phyloP scores from a whole-genome alignment of 2,329 filamentous ascomycete genomes.

The Pseudophaeomoniella oleicola region DNA sequence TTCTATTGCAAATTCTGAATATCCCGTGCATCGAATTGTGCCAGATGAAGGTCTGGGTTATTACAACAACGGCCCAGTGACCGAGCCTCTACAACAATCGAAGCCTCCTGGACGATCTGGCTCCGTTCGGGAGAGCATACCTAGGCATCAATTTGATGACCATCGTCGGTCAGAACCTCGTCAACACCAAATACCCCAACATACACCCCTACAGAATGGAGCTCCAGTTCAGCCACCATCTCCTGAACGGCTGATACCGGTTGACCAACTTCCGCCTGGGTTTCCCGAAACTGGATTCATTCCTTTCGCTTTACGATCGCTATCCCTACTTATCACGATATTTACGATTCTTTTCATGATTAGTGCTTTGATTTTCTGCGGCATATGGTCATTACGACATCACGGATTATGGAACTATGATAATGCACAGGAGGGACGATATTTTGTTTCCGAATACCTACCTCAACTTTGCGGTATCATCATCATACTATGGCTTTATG shows the following conservation, averaged over 20 bases:
- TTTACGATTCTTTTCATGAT: constrained; percentile 55
- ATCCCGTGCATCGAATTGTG: constrained; percentile 36
- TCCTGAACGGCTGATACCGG: constrained; percentile 3
- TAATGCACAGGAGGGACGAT: constrained; percentile 55
- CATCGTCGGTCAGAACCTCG: constrained; percentile 3
- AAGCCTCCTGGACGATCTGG: constrained; percentile 17
- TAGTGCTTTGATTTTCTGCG: constrained; percentile 56
- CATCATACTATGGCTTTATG: constrained; percentile 63
- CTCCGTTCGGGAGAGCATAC: constrained; percentile 20
- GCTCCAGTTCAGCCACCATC: neutral
- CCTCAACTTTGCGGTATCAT: constrained; percentile 62
- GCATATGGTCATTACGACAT: constrained; percentile 49
- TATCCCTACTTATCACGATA: constrained; percentile 47
- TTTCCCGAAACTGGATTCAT: constrained; percentile 50
- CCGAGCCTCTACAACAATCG: constrained; percentile 17
- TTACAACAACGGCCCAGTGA: constrained; percentile 18
- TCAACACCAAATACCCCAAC: constrained; percentile 4
- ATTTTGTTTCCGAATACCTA: constrained; percentile 76
- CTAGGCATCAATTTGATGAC: constrained; percentile 13
- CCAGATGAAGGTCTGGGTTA: constrained; percentile 31
- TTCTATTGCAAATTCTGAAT: constrained; percentile 26
- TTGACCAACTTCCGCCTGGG: constrained; percentile 9
- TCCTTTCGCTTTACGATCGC: constrained; percentile 54
- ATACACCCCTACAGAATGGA: too few species aligned
- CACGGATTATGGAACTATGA: constrained; percentile 55